Evolutionary conservation across 441 rosid species (phyloP), one percentile per base, ranked within the genome.

Genomic region (Erodium texanum): DNA sequence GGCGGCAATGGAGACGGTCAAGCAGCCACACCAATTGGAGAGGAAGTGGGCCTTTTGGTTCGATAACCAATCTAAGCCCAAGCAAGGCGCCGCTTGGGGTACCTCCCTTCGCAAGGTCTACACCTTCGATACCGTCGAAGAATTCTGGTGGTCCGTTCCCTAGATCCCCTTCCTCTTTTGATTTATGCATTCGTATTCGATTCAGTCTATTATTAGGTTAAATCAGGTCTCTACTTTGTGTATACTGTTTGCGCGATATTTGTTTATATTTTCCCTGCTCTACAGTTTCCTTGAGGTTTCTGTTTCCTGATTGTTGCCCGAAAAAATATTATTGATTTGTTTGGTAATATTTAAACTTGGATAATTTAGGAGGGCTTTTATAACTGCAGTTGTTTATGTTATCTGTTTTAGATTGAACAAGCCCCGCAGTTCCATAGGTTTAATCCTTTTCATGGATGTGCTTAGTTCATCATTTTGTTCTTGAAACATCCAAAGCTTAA

Each of bases 41-140:
- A 84, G 92, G 50, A 87, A 85, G 74, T 93, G 98, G 98, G 73
- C 93, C 5, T 88, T 93, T 72, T 93, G 98, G 98, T 87, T 78
- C 74, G 94, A 90, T 70, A 86, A 86, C 73, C 92, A 84, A 76
- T 88, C 92, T 23, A 92, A 88, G 70, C 78, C 85, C 45, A 86
- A 87, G 65, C 88, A 83, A 67, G 98, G 98, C 77, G 84, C 85
- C 62, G 92, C 82, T 32, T 93, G 98, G 98, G 98, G 96, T 24
- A 65, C 85, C 52, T 74, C 89, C 66, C 88, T 90, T 32, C 89
- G 90, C 62, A 87, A 85, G 66, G 85, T 82, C 74, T 88, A 79
- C 74, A 84, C 97, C 56, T 90, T 93, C 70, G 94, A 88, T 65
- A 87, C 96, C 77, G 94, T 93, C 68, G 96, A 93, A 78, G 98